Conservation (phyloP, 2,329 filamentous ascomycete species). For the Chrysoporthe austroafricana region DNA sequence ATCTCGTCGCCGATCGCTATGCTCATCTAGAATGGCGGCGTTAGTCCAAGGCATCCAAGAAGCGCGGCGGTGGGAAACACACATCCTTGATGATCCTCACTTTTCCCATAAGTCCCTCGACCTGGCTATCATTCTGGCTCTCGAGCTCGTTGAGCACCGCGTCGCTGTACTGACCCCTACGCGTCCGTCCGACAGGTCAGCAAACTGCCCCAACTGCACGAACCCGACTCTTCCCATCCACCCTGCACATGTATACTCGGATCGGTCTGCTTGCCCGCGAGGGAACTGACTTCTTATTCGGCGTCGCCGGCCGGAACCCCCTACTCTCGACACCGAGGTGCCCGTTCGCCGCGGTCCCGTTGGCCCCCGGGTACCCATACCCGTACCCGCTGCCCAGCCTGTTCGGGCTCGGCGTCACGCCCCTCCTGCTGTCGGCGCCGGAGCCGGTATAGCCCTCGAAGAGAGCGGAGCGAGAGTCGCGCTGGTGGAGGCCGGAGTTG, state of each 20-base stretch:
- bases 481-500: slow-evolving; percentile 69
- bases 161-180: slow-evolving; percentile 87
- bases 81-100: slow-evolving; percentile 89
- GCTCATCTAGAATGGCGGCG: slow-evolving; percentile 67
- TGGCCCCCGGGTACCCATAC: slow-evolving; percentile 54
- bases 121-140: slow-evolving; percentile 89
- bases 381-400: slow-evolving; percentile 47
- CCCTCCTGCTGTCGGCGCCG: slow-evolving; percentile 47
- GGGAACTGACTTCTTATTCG: slow-evolving; percentile 64
- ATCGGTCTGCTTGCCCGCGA: neutral
- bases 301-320: slow-evolving; percentile 69
- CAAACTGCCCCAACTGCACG: neutral
- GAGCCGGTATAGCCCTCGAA: slow-evolving; percentile 74
- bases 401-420: slow-evolving; percentile 51
- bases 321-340: slow-evolving; percentile 40
- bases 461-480: slow-evolving; percentile 72
- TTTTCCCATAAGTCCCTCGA: slow-evolving; percentile 89
- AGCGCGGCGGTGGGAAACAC: slow-evolving; percentile 42
- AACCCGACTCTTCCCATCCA: neutral
- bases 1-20: slow-evolving; percentile 95
- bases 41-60: neutral
- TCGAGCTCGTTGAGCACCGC: slow-evolving; percentile 91
- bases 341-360: slow-evolving; percentile 31
- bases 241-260: neutral
- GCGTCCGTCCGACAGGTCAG: slow-evolving; percentile 8